These are phyloP conservation scores for Saccharomycopsis sp. DNA, from an alignment of 805 yeast species.

Conservation along the genomic window DNA sequence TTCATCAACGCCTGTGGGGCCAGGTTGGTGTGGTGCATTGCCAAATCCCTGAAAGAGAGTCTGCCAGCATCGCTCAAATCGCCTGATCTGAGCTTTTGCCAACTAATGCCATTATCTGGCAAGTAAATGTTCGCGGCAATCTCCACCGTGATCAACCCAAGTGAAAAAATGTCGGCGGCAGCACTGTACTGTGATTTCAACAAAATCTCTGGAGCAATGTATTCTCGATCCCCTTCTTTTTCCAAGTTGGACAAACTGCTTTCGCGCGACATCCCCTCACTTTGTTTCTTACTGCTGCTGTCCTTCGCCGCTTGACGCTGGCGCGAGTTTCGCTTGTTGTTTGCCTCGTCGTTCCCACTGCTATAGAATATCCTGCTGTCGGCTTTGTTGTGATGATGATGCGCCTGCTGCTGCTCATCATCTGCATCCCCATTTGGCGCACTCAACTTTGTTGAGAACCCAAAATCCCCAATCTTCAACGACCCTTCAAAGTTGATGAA, in stretches of 20 bases:
- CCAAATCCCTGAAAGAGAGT: conserved; percentile 62
- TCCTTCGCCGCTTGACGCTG: too few species aligned
- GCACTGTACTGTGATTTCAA: conserved; percentile 74
- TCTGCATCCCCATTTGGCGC: neutral
- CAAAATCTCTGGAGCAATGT: conserved; percentile 94
- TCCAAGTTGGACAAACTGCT: conserved; percentile 32
- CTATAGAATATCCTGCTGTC: conserved; percentile 7
- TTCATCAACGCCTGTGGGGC: too few species aligned
- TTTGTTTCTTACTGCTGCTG: too few species aligned
- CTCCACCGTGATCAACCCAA: conserved; percentile 88
- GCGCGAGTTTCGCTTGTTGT: neutral
- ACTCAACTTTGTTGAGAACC: conserved; percentile 62
- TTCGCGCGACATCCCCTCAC: neutral
- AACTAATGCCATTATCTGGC: conserved; percentile 93
- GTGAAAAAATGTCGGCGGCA: conserved; percentile 91
- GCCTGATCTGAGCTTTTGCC: conserved; percentile 94
- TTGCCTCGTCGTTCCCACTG: conserved; percentile 22
- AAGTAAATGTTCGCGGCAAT: conserved; percentile 90
- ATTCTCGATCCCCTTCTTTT: conserved; percentile 94
- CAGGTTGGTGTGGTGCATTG: conserved; percentile 25
- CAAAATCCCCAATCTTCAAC: conserved; percentile 93
- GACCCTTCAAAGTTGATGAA: conserved; percentile 92
- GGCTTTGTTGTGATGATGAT: too few species aligned
- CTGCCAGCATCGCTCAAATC: conserved; percentile 93
- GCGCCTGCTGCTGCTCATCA: too few species aligned